Evolutionary conservation across 1,284 basidiomycete species (phyloP).

Genomic region (Porogramme epimiltina): DNA sequence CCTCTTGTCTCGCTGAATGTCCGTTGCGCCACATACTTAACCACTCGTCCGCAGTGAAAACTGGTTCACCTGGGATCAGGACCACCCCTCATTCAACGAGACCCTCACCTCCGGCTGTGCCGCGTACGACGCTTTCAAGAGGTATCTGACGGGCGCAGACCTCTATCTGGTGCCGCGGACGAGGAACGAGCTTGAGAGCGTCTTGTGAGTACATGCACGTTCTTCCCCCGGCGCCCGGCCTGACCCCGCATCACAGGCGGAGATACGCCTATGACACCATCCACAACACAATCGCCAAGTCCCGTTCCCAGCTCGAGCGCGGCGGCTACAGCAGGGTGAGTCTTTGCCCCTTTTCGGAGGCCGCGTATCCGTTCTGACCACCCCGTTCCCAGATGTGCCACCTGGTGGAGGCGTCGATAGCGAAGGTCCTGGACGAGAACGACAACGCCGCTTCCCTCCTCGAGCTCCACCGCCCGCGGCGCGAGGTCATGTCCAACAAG

Average conservation of each 20-base stretch:
- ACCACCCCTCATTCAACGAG: slow-evolving; percentile 70
- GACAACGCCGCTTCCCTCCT: slow-evolving; percentile 68
- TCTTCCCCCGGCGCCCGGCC: slow-evolving; percentile 9
- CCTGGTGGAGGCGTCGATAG: slow-evolving; percentile 69
- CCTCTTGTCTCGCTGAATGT: slow-evolving; percentile 9
- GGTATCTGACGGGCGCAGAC: slow-evolving; percentile 48
- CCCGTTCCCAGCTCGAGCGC: slow-evolving; percentile 60
- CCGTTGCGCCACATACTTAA: slow-evolving; percentile 3
- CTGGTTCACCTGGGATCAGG: slow-evolving; percentile 64
- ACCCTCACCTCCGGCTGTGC: slow-evolving; percentile 68
- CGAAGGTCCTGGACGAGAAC: slow-evolving; percentile 62
- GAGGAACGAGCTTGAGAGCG: slow-evolving; percentile 64
- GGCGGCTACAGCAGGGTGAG: slow-evolving; percentile 77
- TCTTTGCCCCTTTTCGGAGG: slow-evolving; percentile 16
- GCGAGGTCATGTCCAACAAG: slow-evolving; percentile 19
- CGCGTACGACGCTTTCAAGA: slow-evolving; percentile 44
- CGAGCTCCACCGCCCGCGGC: slow-evolving; percentile 50
- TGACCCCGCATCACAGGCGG: slow-evolving; percentile 41
- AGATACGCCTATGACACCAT: slow-evolving; percentile 78
- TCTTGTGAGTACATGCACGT: slow-evolving; percentile 53
- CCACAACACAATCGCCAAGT: slow-evolving; percentile 74
- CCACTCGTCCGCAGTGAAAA: slow-evolving; percentile 52
- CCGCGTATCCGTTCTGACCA: neutral
- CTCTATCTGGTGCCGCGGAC: slow-evolving; percentile 69
- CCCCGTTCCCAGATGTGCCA: slow-evolving; percentile 56